A percentile compares a stretch with the other conserved stretches of the same genome.
Conservation (phyloP, 768 basidiomycete genomes). For the Vararia minispora region DNA sequence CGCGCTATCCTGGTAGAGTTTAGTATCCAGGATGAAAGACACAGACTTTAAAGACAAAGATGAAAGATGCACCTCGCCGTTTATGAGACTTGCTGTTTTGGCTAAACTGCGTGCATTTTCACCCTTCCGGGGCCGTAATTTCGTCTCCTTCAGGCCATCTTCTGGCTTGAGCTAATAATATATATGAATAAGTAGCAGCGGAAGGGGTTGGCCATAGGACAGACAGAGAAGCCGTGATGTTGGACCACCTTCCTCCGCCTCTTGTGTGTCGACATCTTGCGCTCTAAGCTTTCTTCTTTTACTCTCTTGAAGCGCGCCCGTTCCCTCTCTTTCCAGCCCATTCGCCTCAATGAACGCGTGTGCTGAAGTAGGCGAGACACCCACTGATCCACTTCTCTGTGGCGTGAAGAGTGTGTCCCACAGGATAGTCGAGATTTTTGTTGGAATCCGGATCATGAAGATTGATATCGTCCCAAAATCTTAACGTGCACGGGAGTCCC, state of each 20-base stretch:
- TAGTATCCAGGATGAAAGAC: no score
- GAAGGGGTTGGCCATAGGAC: no score
- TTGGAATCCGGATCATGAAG: conserved; percentile 43
- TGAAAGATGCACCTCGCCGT: no score
- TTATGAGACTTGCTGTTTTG: no score
- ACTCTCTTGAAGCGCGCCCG: conserved; percentile 25
- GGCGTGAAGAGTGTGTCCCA: conserved; percentile 35
- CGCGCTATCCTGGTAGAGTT: no score
- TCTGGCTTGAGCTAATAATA: no score
- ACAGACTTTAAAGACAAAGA: no score
- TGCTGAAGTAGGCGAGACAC: conserved; percentile 3
- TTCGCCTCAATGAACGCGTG: not conserved
- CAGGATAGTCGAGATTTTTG: conserved; percentile 42
- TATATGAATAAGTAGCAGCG: no score
- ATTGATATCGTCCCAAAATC: no score
- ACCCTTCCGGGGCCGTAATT: no score
- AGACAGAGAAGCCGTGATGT: not conserved
- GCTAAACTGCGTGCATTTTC: no score
- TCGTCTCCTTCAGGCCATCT: no score
- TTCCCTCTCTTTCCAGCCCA: conserved; percentile 21
- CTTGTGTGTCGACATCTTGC: conserved; percentile 6
- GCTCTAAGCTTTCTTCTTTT: conserved; percentile 7
- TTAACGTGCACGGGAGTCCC: not conserved
- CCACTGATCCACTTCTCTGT: conserved; percentile 48
- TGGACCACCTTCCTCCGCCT: conserved; percentile 5